phyloP scores from a whole-genome alignment of 805 yeast genomes.

The Pichia californica region DNA sequence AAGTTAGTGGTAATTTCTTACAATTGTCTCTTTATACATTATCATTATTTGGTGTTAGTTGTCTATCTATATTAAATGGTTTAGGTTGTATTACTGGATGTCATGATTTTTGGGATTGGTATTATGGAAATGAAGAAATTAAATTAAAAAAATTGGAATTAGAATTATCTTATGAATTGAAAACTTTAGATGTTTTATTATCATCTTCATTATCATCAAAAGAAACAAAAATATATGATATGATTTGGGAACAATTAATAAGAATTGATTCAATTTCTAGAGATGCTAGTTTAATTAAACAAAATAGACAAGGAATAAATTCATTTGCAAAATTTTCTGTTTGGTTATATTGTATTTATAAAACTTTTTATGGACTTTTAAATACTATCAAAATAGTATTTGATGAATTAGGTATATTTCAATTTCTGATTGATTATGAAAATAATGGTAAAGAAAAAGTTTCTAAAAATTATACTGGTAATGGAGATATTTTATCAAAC shows the following conservation, averaged over 20 bases:
- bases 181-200: conserved; percentile 26
- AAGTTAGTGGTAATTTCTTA: conserved; percentile 10
- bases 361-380: conserved; percentile 26
- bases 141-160: conserved; percentile 19
- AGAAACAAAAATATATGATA: neutral
- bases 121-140: neutral
- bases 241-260: neutral
- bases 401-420: neutral
- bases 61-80: conserved; percentile 45
- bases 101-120: conserved; percentile 19
- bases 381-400: neutral
- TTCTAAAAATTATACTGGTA: conserved; percentile 3
- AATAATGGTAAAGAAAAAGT: neutral
- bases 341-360: conserved; percentile 44
- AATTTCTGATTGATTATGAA: neutral
- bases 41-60: conserved; percentile 43
- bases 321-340: conserved; percentile 20
- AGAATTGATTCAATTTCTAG: conserved; percentile 11
- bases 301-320: conserved; percentile 18
- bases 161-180: conserved; percentile 23
- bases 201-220: neutral
- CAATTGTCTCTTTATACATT: conserved; percentile 38
- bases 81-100: conserved; percentile 46
- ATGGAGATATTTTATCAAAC: conserved; percentile 35
- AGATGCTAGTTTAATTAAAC: conserved; percentile 34